Evolutionary conservation across 176 grass and related monocot species (phyloP), one percentile per base, ranked within the genome.

Genomic region (Metroxylon sagu): DNA sequence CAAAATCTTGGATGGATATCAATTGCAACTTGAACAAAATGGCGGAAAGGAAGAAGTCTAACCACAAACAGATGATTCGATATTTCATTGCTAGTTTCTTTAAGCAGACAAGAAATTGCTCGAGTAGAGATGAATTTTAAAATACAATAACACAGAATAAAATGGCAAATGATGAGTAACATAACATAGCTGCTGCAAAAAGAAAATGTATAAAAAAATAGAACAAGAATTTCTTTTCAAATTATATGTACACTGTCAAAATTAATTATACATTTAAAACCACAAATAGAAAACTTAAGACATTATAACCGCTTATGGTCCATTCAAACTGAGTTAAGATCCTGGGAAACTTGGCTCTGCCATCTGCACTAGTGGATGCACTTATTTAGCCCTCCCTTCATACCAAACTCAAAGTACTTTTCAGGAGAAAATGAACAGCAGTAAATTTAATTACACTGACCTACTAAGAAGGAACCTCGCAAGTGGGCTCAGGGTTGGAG

Each of bases 271-370:
- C 83, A 84, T 68, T 29, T 48, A 49, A 35, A 79, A 66, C 76
- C 76, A 74, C 57, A 26, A 80, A 66, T 56, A 54, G 54, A 68
- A 69, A 50, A 76, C 53, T 51, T 23, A 23, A 43, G 58, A 69
- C 54, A 25, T 59, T 48, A 18, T 49, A 23, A 57, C 60, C 67
- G 59, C 62, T 57, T 67, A 31, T 66, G 26, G 23, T 23, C 57
- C n/a, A 54, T 79, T 88, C 87, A 99, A 57, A 89, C 85, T 15
- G 84, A 76, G 71, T 85, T 93, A 53, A 99, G 87, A 69, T 99
- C 88, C 67, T 93, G 84, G 1, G 94, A 99, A 71, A 93, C 88
- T 79, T 99, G 94, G 65, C 61, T 89, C 74, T 93, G 94, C 94
- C 94, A 93, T 78, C 94, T 99, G 76, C 73, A 79, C 56, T 52